Percentiles rank a stretch among this genome's conserved stretches.
phyloP scores from a whole-genome alignment of 1,284 basidiomycete genomes.

The Rhodotorula sp. region DNA sequence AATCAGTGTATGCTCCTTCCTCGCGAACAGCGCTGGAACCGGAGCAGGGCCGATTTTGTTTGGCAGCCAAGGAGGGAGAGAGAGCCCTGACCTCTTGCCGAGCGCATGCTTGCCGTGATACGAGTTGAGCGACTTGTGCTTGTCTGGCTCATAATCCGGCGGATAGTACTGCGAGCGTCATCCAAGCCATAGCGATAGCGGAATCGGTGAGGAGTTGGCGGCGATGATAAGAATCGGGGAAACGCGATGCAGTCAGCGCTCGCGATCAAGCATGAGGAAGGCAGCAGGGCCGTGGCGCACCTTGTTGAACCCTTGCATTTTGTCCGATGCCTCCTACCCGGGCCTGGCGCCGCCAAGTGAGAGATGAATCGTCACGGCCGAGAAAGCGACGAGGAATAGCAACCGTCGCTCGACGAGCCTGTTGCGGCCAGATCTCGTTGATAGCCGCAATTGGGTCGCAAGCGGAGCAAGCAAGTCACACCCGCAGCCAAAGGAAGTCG shows the following conservation, averaged over 20 bases:
- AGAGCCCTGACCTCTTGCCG: conserved; percentile 37
- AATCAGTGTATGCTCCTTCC: background rate
- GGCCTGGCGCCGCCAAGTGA: too few species aligned
- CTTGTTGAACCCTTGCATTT: conserved; percentile 53
- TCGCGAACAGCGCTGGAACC: background rate
- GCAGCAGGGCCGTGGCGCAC: conserved; percentile 44
- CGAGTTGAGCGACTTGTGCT: conserved; percentile 73
- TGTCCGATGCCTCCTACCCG: background rate
- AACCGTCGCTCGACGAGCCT: too few species aligned
- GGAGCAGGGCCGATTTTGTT: too few species aligned
- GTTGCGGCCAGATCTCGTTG: too few species aligned
- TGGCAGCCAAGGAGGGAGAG: too few species aligned
- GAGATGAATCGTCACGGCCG: too few species aligned
- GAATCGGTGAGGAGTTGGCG: too few species aligned
- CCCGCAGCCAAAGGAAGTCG: too few species aligned
- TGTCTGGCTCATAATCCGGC: conserved; percentile 76
- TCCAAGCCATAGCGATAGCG: background rate
- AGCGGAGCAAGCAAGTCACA: too few species aligned
- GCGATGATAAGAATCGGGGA: background rate
- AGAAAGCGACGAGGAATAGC: too few species aligned
- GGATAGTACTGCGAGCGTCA: conserved; percentile 70
- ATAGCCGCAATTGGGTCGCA: too few species aligned
- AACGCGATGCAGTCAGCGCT: background rate
- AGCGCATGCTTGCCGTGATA: conserved; percentile 81
- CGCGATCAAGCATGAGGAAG: background rate